These are phyloP conservation scores for Solanum tacnaense DNA, from an alignment of 257 asterid genomes.

Conservation along the genomic window DNA sequence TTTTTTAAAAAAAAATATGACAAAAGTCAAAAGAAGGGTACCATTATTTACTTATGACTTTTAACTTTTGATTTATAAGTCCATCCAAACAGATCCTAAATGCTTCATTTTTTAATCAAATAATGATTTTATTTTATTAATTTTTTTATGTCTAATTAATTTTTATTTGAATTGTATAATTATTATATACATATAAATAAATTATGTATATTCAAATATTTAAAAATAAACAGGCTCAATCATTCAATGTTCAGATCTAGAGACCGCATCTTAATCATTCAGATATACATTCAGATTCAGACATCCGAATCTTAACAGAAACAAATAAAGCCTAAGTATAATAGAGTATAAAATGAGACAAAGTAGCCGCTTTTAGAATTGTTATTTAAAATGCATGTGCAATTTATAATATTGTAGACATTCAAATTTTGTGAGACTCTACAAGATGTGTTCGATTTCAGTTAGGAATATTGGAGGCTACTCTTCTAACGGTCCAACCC, in stretches of 20 bases:
- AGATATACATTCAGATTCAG: neutral
- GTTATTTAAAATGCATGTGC: neutral
- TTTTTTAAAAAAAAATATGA: neutral
- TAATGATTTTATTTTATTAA: no score
- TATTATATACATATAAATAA: neutral
- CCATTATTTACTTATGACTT: neutral
- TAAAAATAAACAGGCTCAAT: no score
- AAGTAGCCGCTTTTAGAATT: neutral
- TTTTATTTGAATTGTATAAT: neutral
- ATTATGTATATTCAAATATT: no score
- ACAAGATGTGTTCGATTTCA: neutral
- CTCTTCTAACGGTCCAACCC: neutral
- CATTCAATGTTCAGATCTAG: neutral
- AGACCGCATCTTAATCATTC: neutral
- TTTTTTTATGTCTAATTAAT: no score
- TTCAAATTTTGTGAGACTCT: neutral
- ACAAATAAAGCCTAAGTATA: neutral
- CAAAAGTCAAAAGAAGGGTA: neutral
- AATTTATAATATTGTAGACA: neutral
- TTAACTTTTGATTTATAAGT: neutral
- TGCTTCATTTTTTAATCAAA: no score
- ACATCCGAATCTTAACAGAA: no score
- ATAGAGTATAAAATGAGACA: neutral
- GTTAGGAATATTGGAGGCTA: neutral
- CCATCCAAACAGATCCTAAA: no score